Evolutionary conservation across 768 basidiomycete genomes (phyloP).

Genomic region (Ephemerocybe angulata): DNA sequence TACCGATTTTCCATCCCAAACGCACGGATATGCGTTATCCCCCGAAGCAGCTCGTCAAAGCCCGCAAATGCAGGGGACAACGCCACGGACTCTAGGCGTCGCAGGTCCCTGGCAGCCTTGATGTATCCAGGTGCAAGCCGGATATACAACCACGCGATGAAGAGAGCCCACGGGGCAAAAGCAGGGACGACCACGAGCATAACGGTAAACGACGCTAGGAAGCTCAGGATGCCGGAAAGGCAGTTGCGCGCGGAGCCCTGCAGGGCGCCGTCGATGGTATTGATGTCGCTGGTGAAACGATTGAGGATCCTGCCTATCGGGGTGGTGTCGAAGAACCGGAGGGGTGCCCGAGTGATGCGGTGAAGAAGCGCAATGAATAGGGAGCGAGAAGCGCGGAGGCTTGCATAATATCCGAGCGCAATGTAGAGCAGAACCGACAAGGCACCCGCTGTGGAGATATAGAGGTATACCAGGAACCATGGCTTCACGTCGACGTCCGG

Average conservation of each 20-base stretch:
- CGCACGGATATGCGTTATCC: conserved; percentile 64
- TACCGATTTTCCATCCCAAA: conserved; percentile 70
- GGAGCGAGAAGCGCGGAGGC: conserved; percentile 60
- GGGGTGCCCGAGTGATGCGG: conserved; percentile 57
- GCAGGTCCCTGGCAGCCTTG: conserved; percentile 60
- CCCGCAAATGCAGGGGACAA: conserved; percentile 71
- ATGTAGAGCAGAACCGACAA: conserved; percentile 52
- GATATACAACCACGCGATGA: conserved; percentile 69
- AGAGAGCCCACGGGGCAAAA: conserved; percentile 62
- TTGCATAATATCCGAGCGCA: conserved; percentile 62
- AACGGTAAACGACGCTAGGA: conserved; percentile 59
- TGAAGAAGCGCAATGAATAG: conserved; percentile 54
- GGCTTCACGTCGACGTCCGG: conserved; percentile 59
- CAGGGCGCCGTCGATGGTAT: conserved; percentile 64
- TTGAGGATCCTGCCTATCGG: conserved; percentile 78
- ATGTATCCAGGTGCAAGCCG: conserved; percentile 61
- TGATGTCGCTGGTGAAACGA: conserved; percentile 75
- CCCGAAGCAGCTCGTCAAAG: conserved; percentile 66
- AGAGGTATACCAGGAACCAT: conserved; percentile 63
- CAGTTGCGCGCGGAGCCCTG: conserved; percentile 54
- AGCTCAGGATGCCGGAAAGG: conserved; percentile 55
- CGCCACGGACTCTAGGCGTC: conserved; percentile 62
- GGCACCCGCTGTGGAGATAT: conserved; percentile 59
- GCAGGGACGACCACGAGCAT: conserved; percentile 60
- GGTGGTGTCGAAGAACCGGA: conserved; percentile 70